Evolutionary conservation across 768 basidiomycete genomes (phyloP).

Genomic region (Austroboletus eburneus): DNA sequence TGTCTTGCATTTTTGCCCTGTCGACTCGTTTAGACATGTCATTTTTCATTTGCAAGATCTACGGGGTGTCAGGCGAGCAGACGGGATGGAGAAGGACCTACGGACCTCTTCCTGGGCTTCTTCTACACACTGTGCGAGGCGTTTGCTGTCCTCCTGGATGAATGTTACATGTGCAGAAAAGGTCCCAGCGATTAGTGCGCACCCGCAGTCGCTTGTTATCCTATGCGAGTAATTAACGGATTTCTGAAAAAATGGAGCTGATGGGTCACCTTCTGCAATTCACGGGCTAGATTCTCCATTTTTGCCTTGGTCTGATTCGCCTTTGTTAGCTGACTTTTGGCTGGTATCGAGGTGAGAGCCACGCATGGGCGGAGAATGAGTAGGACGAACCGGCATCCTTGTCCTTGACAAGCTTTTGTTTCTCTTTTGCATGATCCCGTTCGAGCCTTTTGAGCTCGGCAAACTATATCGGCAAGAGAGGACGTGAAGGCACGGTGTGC

Average conservation of each 20-base stretch:
- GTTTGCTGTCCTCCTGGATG: slow-evolving; percentile 78
- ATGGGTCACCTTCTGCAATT: slow-evolving; percentile 73
- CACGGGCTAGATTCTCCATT: slow-evolving; percentile 86
- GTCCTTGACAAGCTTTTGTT: slow-evolving; percentile 86
- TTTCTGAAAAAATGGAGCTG: slow-evolving; percentile 7
- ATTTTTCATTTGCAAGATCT: slow-evolving; percentile 79
- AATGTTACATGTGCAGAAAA: slow-evolving; percentile 19
- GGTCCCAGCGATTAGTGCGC: slow-evolving; percentile 23
- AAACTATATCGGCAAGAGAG: slow-evolving; percentile 49
- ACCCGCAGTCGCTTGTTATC: slow-evolving; percentile 89
- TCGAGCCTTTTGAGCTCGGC: slow-evolving; percentile 84
- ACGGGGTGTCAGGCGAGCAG: slow-evolving; percentile 3
- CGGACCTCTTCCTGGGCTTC: slow-evolving; percentile 81
- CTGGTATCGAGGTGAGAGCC: slow-evolving; percentile 35
- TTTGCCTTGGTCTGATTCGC: slow-evolving; percentile 85
- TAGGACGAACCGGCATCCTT: slow-evolving; percentile 71
- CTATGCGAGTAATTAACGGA: slow-evolving; percentile 36
- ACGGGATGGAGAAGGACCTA: not conserved
- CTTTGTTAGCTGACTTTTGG: slow-evolving; percentile 82
- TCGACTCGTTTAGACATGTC: slow-evolving; percentile 79
- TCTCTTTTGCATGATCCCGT: slow-evolving; percentile 87
- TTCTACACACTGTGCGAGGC: slow-evolving; percentile 73
- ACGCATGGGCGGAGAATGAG: slow-evolving; percentile 2
- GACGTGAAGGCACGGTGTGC: slow-evolving; percentile 17
- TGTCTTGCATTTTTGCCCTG: slow-evolving; percentile 72